These are phyloP conservation scores for Cnidoscolus chayamansa DNA, from an alignment of 441 rosid genomes.

Conservation along the genomic window DNA sequence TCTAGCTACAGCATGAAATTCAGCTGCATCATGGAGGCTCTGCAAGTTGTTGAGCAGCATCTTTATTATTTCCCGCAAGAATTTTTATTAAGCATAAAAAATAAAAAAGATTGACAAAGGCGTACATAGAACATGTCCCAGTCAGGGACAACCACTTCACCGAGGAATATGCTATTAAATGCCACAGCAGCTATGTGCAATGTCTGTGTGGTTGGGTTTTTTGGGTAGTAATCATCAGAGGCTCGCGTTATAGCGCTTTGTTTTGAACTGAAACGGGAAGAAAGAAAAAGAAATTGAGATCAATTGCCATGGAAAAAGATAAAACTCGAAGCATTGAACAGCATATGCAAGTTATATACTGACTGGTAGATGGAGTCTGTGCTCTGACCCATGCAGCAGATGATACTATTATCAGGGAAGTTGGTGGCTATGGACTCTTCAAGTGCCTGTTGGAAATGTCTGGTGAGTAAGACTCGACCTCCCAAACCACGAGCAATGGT, in stretches of 20 bases:
- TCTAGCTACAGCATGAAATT: conserved; percentile 54
- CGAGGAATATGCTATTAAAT: conserved; percentile 55
- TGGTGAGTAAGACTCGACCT: conserved; percentile 47
- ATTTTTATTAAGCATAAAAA: background rate
- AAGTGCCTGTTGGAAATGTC: conserved; percentile 45
- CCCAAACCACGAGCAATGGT: conserved; percentile 41
- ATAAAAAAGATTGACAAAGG: background rate
- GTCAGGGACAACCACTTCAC: conserved; percentile 60
- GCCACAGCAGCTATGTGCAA: conserved; percentile 53
- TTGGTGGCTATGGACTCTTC: conserved; percentile 44
- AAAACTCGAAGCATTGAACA: background rate
- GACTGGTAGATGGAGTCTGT: conserved; percentile 47
- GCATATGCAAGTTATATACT: conserved; percentile 25
- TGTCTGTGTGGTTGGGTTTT: conserved; percentile 44
- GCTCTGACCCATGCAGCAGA: conserved; percentile 55
- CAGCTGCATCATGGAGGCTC: conserved; percentile 59
- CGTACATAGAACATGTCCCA: conserved; percentile 66
- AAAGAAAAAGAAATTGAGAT: background rate
- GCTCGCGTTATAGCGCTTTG: conserved; percentile 51
- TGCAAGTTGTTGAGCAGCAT: conserved; percentile 24
- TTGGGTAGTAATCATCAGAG: conserved; percentile 54
- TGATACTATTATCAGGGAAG: conserved; percentile 49
- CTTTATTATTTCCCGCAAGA: background rate
- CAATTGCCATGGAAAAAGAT: background rate
- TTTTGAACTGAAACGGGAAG: conserved; percentile 37